Conservation (phyloP, 2,329 filamentous ascomycete genomes). For the Thelonectria olida region DNA sequence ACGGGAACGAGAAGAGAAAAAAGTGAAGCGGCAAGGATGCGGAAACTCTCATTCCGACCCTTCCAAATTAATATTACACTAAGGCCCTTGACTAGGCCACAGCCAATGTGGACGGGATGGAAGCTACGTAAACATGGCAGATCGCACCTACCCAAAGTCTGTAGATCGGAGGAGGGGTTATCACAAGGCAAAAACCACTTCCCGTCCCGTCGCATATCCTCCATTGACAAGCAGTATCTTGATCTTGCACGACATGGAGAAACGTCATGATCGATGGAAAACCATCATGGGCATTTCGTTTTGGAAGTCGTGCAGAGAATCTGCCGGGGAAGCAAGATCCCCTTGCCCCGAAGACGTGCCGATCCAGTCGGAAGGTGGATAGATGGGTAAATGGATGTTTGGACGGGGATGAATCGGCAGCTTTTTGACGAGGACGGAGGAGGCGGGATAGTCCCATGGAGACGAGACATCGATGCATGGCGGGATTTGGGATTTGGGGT, state of each 20-base stretch:
- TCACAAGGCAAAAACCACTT: constrained; percentile 5
- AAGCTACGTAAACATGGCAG: constrained; percentile 23
- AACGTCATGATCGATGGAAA: constrained; percentile 2
- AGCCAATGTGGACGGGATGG: constrained; percentile 10
- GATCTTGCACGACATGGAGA: constrained; percentile 3
- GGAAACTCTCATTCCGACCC: constrained; percentile 14
- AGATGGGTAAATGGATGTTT: constrained; percentile 23
- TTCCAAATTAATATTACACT: constrained; percentile 14
- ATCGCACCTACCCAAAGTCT: constrained; percentile 28
- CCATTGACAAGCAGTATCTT: constrained; percentile 15
- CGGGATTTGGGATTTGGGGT: constrained; percentile 1
- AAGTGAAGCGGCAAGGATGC: constrained; percentile 7
- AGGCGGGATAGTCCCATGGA: constrained; percentile 2
- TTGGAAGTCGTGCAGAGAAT: constrained; percentile 19
- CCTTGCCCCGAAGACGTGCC: constrained; percentile 27
- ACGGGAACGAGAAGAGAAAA: background rate
- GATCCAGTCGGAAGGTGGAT: constrained; percentile 31
- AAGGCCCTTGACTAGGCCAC: constrained; percentile 4
- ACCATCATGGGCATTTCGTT: constrained; percentile 24
- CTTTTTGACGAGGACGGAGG: no score
- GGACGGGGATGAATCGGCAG: constrained; percentile 14
- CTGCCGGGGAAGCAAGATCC: constrained; percentile 30
- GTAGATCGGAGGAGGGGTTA: constrained; percentile 33
- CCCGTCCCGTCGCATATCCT: constrained; percentile 10
- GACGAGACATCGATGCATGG: constrained; percentile 16